A percentile compares a stretch with the other conserved stretches of the same genome.
phyloP scores from a whole-genome alignment of 805 yeast species.

The Candida tallmaniae region DNA sequence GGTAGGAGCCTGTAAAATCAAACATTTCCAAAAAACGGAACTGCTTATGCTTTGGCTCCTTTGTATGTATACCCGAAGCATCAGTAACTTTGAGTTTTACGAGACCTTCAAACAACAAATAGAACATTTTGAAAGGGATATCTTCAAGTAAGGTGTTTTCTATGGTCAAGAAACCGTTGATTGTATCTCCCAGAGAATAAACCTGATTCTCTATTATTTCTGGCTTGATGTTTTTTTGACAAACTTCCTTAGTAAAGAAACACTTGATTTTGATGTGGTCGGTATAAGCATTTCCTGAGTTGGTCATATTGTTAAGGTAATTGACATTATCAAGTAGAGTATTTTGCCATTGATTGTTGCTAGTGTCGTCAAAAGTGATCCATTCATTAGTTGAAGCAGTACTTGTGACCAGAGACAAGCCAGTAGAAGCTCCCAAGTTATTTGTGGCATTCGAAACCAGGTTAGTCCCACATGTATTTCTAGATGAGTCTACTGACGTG shows the following conservation, averaged over 20 bases:
- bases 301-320: conserved; percentile 27
- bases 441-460: background rate
- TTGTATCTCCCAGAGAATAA: conserved; percentile 63
- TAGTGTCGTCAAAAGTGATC: conserved; percentile 27
- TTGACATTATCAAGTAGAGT: conserved; percentile 36
- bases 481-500: background rate
- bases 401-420: background rate
- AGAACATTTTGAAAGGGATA: conserved; percentile 59
- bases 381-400: background rate
- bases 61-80: background rate
- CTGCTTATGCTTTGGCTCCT: conserved; percentile 10
- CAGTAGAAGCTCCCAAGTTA: background rate
- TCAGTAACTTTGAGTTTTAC: conserved; percentile 12
- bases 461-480: background rate
- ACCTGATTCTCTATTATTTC: conserved; percentile 37
- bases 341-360: conserved; percentile 28
- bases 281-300: conserved; percentile 22
- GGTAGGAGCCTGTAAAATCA: conserved; percentile 51
- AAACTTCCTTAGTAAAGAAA: conserved; percentile 31
- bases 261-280: conserved; percentile 23
- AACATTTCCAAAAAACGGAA: conserved; percentile 43
- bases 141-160: conserved; percentile 36
- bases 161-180: conserved; percentile 52
- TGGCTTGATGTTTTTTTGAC: conserved; percentile 23
- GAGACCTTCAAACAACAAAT: conserved; percentile 53